phyloP scores from a whole-genome alignment of 306 rosid species.

The Phaseolus lunatus region DNA sequence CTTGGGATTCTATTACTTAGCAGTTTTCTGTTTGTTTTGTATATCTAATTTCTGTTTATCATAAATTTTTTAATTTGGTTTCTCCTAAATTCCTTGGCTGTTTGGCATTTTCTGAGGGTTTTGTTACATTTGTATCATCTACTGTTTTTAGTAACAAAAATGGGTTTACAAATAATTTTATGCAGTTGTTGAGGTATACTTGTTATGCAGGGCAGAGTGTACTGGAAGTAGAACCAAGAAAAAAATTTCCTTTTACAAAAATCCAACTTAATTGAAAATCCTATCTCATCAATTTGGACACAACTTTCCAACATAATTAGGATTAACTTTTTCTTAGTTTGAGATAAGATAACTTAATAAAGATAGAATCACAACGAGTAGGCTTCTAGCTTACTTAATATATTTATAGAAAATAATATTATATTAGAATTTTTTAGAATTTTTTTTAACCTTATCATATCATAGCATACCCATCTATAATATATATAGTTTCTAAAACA shows the following conservation, averaged over 20 bases:
- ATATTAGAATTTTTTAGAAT: no score
- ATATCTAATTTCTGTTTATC: constrained; percentile 8
- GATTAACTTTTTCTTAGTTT: constrained; percentile 21
- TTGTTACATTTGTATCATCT: background rate
- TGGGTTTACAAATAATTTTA: background rate
- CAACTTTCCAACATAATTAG: background rate
- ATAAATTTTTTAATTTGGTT: background rate
- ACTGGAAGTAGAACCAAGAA: background rate
- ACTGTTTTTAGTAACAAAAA: background rate
- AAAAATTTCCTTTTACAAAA: background rate
- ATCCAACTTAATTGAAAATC: constrained; percentile 12
- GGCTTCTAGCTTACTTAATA: no score
- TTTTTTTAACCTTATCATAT: no score
- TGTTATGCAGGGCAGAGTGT: background rate
- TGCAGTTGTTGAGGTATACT: background rate
- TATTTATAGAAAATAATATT: no score
- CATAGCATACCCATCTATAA: no score
- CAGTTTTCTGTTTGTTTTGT: background rate
- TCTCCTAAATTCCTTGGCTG: background rate
- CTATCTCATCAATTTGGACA: background rate
- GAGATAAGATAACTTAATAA: background rate
- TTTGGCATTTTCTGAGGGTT: background rate
- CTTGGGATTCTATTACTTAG: background rate
- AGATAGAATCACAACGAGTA: background rate
- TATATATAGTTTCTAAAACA: no score